Evolutionary conservation across 2,329 filamentous ascomycete species (phyloP), one percentile per base, ranked within the genome.

Genomic region (Neoarthrinium moseri): DNA sequence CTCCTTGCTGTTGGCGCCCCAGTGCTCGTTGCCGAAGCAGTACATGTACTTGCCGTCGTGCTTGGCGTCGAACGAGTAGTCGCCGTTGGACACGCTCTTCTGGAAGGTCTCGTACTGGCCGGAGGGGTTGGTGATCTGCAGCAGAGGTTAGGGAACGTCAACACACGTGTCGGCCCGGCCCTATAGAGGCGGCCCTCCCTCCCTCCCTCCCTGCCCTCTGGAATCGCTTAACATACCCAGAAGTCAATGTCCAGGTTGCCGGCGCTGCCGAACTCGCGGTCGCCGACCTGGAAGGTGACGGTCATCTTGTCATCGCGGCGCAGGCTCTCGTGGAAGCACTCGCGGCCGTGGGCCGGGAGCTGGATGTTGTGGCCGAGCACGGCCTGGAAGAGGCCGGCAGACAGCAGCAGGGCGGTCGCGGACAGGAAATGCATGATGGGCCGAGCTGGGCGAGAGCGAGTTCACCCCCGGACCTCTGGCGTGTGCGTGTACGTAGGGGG

Each of bases 1-100:
- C 70, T 99, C 94, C 74, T 99, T 99, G 66, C 84, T 95, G 69
- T 90, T 90, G 48, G 91, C 91, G 48, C 89, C 89, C 91, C 92
- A 99, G 69, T 94, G 87, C 77, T 97, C 92, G 72, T 99, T 99
- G 72, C 94, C 95, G 75, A 99, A 99, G 83, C 94, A 99, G 83
- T 99, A 99, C 47, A 81, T 76, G 74, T 88, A 96, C 72, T 88
- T 91, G 55, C 94, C 94, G 68, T 99, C 91, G 63, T 84, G 73
- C 58, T 79, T 75, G 42, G 94, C 91, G 30, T 84, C 87, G 72
- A 99, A 97, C 48, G 89, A 89, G 74, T 95, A 90, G 70, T 97
- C 92, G 65, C 94, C 94, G 59, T 88, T 91, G 52, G 91, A 91
- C 49, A 94, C 81, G 49, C 82, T 78, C 68, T 86, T 87, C 65